Evolutionary conservation across 345 rosid genomes (phyloP).

Genomic region (Draba incana): DNA sequence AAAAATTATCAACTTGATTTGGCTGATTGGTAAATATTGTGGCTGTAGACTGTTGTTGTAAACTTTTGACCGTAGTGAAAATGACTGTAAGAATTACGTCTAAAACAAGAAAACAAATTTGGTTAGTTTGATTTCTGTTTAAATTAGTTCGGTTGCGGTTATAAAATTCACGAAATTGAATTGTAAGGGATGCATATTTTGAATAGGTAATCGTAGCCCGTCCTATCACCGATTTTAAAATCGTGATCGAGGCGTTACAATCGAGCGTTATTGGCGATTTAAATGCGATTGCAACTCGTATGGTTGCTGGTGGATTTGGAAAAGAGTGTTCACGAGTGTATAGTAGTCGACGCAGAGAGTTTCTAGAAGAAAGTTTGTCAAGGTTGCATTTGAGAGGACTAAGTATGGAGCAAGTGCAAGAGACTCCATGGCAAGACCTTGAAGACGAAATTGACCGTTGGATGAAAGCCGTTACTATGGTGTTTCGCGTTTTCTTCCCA

Average conservation of each 20-base stretch:
- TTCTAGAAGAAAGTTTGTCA: conserved; percentile 80
- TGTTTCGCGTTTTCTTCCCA: conserved; percentile 79
- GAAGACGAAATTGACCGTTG: conserved; percentile 89
- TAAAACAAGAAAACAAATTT: too few relatives aligned
- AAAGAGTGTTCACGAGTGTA: conserved; percentile 85
- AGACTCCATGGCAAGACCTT: conserved; percentile 72
- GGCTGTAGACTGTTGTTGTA: too few relatives aligned
- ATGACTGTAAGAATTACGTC: too few relatives aligned
- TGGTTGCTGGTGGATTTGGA: conserved; percentile 77
- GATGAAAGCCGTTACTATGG: conserved; percentile 74
- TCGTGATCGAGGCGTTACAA: conserved; percentile 79
- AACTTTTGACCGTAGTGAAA: too few relatives aligned
- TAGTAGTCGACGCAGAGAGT: conserved; percentile 75
- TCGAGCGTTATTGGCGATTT: conserved; percentile 74
- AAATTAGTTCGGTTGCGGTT: too few relatives aligned
- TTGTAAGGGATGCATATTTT: neutral
- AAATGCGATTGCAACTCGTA: conserved; percentile 78
- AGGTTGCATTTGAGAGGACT: conserved; percentile 70
- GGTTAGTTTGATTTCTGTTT: neutral
- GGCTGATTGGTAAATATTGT: too few relatives aligned
- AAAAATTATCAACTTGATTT: too few relatives aligned
- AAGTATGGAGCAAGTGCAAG: conserved; percentile 75
- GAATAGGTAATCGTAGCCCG: conserved; percentile 56
- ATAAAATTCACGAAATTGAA: neutral
- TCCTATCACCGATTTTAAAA: conserved; percentile 67